Conservation (phyloP, 31 red algal genomes). For the Asparagopsis taxiformis region DNA sequence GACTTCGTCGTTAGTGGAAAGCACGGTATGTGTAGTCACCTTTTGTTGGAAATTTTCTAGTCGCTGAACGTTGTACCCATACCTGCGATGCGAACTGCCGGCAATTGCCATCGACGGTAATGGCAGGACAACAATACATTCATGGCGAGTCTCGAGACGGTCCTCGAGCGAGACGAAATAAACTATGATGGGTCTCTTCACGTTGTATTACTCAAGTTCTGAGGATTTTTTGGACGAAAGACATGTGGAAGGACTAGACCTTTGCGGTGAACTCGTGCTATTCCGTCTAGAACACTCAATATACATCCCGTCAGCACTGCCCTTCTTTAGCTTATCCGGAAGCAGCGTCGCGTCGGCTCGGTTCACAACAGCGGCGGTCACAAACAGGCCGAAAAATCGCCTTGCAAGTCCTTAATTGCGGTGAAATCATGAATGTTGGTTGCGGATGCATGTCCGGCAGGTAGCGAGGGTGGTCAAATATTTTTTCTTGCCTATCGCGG, state of each 20-base stretch:
- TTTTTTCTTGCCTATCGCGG: constrained; percentile 10
- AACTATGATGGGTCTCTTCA: constrained; percentile 40
- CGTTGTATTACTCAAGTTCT: constrained; percentile 34
- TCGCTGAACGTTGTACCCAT: constrained; percentile 39
- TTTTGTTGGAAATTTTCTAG: constrained; percentile 34
- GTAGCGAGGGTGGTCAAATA: constrained; percentile 10
- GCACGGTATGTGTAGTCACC: constrained; percentile 50
- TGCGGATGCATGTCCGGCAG: constrained; percentile 36
- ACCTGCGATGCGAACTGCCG: constrained; percentile 40
- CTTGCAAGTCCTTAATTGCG: constrained; percentile 3
- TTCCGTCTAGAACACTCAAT: constrained; percentile 14
- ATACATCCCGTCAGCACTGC: constrained; percentile 29
- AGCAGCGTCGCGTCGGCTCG: constrained; percentile 43
- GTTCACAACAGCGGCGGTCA: constrained; percentile 20
- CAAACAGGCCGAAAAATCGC: not conserved
- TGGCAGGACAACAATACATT: constrained; percentile 62
- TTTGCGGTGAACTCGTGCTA: not conserved
- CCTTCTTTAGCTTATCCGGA: not conserved
- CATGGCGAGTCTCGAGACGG: constrained; percentile 22
- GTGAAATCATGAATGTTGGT: constrained; percentile 35
- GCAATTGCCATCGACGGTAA: constrained; percentile 49
- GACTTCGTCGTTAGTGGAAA: constrained; percentile 37
- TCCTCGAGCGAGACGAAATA: constrained; percentile 61
- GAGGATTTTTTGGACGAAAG: not conserved
- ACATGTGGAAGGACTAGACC: not conserved